These are phyloP conservation scores for Copromyces sp. DNA, from an alignment of 495 filamentous ascomycete genomes.

Conservation along the genomic window DNA sequence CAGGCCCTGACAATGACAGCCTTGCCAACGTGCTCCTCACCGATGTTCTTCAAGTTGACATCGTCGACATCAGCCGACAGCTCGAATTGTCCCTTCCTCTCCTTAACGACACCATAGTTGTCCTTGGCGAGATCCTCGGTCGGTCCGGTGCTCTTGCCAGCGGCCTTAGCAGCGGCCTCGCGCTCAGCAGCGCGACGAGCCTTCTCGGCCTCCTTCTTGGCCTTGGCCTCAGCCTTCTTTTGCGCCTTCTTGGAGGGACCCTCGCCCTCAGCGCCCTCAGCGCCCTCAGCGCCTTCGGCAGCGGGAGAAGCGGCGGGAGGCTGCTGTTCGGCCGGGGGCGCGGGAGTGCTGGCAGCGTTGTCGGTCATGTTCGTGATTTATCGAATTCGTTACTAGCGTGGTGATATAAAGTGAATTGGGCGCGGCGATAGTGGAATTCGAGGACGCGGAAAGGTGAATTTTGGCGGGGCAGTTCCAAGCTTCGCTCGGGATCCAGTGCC, in stretches of 20 bases:
- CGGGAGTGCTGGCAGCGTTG: not conserved
- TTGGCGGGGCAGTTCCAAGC: not conserved
- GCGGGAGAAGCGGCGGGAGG: constrained; percentile 11
- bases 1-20: constrained; percentile 71
- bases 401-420: not conserved
- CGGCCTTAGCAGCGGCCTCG: constrained; percentile 31
- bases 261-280: constrained; percentile 16
- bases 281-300: constrained; percentile 16
- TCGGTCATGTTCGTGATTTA: not conserved
- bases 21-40: constrained; percentile 55
- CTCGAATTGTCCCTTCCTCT: constrained; percentile 2
- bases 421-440: not conserved
- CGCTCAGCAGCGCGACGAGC: constrained; percentile 41
- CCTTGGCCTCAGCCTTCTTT: constrained; percentile 47
- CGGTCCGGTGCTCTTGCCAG: constrained; percentile 21
- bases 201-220: constrained; percentile 43
- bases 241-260: constrained; percentile 42
- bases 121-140: constrained; percentile 60
- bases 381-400: not conserved
- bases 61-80: constrained; percentile 27
- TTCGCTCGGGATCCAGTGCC: not conserved
- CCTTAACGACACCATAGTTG: constrained; percentile 45
- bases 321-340: not conserved
- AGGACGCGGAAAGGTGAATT: not conserved
- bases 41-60: constrained; percentile 43